Conservation (phyloP, 805 yeast genomes). For the Yarrowia sp. region DNA sequence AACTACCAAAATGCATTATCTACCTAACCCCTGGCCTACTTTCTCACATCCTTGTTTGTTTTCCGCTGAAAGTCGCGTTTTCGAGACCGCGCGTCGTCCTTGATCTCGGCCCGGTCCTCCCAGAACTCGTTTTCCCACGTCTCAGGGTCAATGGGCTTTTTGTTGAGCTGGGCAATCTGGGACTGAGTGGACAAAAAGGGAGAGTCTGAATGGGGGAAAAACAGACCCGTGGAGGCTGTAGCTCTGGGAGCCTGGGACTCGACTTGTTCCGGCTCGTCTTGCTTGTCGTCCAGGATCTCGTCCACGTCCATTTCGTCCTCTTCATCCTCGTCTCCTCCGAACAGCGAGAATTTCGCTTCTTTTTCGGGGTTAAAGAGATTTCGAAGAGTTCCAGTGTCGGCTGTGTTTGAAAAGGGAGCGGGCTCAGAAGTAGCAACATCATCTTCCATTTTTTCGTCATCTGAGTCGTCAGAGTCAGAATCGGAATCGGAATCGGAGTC, state of each 20-base stretch:
- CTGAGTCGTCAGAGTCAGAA: constrained; percentile 24
- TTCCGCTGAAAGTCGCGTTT: constrained; percentile 75
- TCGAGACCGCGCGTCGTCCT: constrained; percentile 74
- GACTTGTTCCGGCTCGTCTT: not conserved
- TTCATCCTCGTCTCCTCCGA: constrained; percentile 40
- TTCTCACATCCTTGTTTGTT: constrained; percentile 54
- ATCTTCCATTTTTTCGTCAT: not conserved
- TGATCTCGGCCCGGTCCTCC: constrained; percentile 81
- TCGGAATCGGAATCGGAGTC: too few species aligned
- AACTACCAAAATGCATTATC: constrained; percentile 5
- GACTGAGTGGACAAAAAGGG: constrained; percentile 89
- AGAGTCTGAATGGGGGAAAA: constrained; percentile 83
- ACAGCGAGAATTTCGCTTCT: constrained; percentile 41
- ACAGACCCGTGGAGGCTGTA: constrained; percentile 52
- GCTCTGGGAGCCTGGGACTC: constrained; percentile 12
- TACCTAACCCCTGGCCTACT: constrained; percentile 6
- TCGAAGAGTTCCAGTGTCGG: constrained; percentile 40
- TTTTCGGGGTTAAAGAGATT: constrained; percentile 41
- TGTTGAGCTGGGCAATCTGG: constrained; percentile 65
- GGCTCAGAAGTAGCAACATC: too few species aligned
- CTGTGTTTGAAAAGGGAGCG: constrained; percentile 11
- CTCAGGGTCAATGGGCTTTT: constrained; percentile 46
- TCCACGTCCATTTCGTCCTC: constrained; percentile 41
- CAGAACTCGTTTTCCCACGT: constrained; percentile 80
- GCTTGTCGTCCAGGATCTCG: constrained; percentile 2